Evolutionary conservation across 2,329 filamentous ascomycete species (phyloP).

Genomic region (Septoria petroselini): DNA sequence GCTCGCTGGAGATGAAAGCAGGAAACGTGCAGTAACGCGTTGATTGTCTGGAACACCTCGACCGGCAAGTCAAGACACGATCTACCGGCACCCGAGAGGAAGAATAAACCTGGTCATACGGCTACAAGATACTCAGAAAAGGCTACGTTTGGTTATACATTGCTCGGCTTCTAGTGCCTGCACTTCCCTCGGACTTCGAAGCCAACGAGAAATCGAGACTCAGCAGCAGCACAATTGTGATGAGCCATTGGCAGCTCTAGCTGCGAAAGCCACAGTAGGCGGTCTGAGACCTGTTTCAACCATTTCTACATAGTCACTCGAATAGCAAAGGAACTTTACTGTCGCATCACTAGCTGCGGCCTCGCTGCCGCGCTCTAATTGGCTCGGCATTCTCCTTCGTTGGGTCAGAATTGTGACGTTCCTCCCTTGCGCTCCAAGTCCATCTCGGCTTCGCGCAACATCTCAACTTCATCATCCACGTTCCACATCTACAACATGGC

Average conservation of each 20-base stretch:
- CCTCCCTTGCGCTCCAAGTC: conserved; percentile 16
- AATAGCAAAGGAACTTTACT: conserved; percentile 20
- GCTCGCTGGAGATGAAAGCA: not conserved
- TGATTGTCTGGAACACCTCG: not conserved
- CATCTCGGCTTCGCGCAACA: conserved; percentile 16
- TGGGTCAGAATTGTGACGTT: conserved; percentile 22
- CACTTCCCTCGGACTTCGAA: too few species aligned
- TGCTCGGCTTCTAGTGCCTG: too few species aligned
- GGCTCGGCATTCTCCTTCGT: conserved; percentile 12
- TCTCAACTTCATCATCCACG: conserved; percentile 26
- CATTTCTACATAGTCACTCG: conserved; percentile 20
- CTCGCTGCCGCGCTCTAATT: conserved; percentile 22
- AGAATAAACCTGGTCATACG: too few species aligned
- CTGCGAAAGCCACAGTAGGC: too few species aligned
- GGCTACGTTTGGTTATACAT: too few species aligned
- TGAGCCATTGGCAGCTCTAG: too few species aligned
- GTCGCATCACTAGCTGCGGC: conserved; percentile 15
- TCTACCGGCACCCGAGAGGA: too few species aligned
- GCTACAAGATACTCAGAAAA: too few species aligned
- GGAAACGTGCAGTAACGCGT: not conserved
- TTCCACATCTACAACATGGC: conserved; percentile 31
- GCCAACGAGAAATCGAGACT: too few species aligned
- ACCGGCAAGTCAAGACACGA: not conserved
- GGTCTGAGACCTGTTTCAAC: not conserved
- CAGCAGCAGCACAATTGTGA: too few species aligned